Base-by-base conservation (phyloP, 441 rosid genomes). In the Viola pubescens region DNA sequence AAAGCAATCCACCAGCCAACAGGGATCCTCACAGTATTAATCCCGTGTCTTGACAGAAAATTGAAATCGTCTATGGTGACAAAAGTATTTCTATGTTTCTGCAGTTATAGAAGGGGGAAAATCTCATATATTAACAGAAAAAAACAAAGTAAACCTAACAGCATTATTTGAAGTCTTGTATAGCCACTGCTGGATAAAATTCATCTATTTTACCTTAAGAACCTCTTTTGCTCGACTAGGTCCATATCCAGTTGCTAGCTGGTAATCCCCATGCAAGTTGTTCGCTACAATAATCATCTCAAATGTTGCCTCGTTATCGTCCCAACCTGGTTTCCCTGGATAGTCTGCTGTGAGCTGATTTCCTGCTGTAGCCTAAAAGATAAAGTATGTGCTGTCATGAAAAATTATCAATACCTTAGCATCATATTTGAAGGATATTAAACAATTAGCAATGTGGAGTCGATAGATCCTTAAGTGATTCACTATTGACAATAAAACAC, bases 1-100 rank as follows among this genome's bases (percentile, higher is more conserved):
- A 59, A 82, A 64, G 85, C 87, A 75, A 81, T 79, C 95, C 95
- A 87, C 95, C 95, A 87, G 63, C 91, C 91, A 58, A 87, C 82
- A 14, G 95, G 95, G 43, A 87, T 82, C 70, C 95, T 80, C 62
- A 84, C 84, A 2, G 91, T 61, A 66, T 87, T 87, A 70, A 87
- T 78, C 61, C 88, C 87, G 48, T 79, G 85, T 67, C 75, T 75
- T 61, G 73, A 68, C 38, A 87, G 70, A 74, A 84, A 87, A 12
- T 58, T 66, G 75, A 87, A 87, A 75, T 82, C 87, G 41, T 77
- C 91, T 43, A 68, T 26, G 2, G 85, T 82, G 53, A 87, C 69
- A 67, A 82, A 87, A 43, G 47, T 79, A 70, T 74, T 81, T 70
- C 85, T 77, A 61, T 87, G 91, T 51, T 58, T 81, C 91, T 87